phyloP scores from a whole-genome alignment of 2,329 filamentous ascomycete genomes.

The Diaporthe batatas region DNA sequence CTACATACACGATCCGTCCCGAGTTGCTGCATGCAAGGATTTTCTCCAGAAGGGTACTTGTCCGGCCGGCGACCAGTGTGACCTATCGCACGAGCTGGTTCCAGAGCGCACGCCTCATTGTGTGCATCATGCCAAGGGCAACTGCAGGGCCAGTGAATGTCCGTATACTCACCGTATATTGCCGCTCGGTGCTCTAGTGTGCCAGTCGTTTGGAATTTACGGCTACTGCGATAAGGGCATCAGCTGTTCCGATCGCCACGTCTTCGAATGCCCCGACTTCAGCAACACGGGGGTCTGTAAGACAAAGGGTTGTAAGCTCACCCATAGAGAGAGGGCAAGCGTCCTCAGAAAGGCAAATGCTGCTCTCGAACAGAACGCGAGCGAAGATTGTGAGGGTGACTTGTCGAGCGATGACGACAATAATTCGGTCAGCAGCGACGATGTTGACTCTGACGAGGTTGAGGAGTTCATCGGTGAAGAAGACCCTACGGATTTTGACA shows the following conservation, averaged over 20 bases:
- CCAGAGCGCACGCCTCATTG: constrained; percentile 89
- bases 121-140: constrained; percentile 89
- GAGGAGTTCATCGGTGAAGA: constrained; percentile 74
- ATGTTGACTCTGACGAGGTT: constrained; percentile 82
- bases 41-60: constrained; percentile 86
- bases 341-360: constrained; percentile 76
- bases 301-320: constrained; percentile 84
- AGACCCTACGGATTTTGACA: constrained; percentile 68
- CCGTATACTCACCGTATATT: constrained; percentile 88
- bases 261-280: constrained; percentile 94
- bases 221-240: constrained; percentile 91
- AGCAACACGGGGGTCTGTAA: constrained; percentile 90
- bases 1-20: constrained; percentile 85
- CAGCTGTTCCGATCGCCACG: constrained; percentile 84
- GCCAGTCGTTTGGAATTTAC: constrained; percentile 84
- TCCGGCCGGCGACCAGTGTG: constrained; percentile 81
- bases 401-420: constrained; percentile 83
- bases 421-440: constrained; percentile 77
- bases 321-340: constrained; percentile 89
- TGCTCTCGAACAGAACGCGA: constrained; percentile 55
- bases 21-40: constrained; percentile 91
- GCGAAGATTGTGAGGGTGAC: constrained; percentile 73
- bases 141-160: constrained; percentile 89
- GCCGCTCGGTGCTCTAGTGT: constrained; percentile 82
- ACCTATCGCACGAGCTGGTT: constrained; percentile 88